These are phyloP conservation scores for Nothophaeocryptopus gaeumannii DNA, from an alignment of 2,329 filamentous ascomycete genomes.

Conservation along the genomic window DNA sequence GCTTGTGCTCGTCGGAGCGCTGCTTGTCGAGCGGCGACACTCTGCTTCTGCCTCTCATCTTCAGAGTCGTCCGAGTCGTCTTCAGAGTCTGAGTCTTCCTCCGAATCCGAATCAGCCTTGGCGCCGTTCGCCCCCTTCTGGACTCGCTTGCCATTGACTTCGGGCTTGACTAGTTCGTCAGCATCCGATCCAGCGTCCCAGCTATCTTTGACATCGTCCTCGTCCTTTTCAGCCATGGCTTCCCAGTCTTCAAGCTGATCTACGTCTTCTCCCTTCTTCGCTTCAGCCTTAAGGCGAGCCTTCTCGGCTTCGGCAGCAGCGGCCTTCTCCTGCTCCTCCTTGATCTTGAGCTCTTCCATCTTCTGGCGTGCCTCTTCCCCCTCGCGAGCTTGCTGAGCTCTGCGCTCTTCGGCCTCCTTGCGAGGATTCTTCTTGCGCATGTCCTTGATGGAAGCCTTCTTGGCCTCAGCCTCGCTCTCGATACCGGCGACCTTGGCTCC, in stretches of 20 bases:
- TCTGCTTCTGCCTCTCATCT: slow-evolving; percentile 65
- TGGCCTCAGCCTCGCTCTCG: slow-evolving; percentile 69
- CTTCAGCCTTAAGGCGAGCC: slow-evolving; percentile 65
- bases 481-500: slow-evolving; percentile 61
- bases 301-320: slow-evolving; percentile 73
- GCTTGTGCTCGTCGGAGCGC: slow-evolving; percentile 82
- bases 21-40: slow-evolving; percentile 70
- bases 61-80: slow-evolving; percentile 57
- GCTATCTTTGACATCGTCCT: slow-evolving; percentile 80
- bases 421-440: slow-evolving; percentile 69
- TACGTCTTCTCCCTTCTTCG: slow-evolving; percentile 61
- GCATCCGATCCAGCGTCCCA: slow-evolving; percentile 81
- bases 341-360: slow-evolving; percentile 51
- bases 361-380: slow-evolving; percentile 57
- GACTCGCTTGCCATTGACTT: slow-evolving; percentile 36
- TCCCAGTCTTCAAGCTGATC: slow-evolving; percentile 82
- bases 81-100: slow-evolving; percentile 49
- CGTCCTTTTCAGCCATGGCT: slow-evolving; percentile 69
- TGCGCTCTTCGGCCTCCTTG: slow-evolving; percentile 57
- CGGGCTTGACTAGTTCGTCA: slow-evolving; percentile 55
- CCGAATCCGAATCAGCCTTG: slow-evolving; percentile 31
- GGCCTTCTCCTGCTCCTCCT: slow-evolving; percentile 69
- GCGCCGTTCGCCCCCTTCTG: slow-evolving; percentile 26
- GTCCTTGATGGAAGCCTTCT: slow-evolving; percentile 75
- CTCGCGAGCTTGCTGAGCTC: slow-evolving; percentile 39